Conservation (phyloP, 345 rosid species). For the Lepidium sativum region DNA sequence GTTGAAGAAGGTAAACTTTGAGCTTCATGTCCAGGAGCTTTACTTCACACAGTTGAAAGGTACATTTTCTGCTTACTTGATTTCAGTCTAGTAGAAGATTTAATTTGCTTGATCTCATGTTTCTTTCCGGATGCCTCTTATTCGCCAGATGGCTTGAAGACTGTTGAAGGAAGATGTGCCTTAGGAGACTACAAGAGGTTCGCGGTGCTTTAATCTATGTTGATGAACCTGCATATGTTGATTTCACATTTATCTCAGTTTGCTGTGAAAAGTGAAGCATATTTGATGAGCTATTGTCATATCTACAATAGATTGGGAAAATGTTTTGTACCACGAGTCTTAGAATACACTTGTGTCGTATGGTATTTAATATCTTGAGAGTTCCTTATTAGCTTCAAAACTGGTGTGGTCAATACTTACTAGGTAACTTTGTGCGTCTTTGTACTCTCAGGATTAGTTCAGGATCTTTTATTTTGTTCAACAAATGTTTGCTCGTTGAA, state of each 20-base stretch:
- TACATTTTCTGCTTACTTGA: conserved; percentile 8
- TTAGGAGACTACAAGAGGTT: conserved; percentile 56
- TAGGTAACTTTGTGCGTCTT: neutral
- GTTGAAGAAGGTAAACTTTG: conserved; percentile 43
- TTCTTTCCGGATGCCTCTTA: neutral
- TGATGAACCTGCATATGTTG: neutral
- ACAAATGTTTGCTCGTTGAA: conserved; percentile 54
- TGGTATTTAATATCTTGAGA: neutral
- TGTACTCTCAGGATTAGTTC: conserved; percentile 41
- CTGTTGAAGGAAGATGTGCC: conserved; percentile 82
- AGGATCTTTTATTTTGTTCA: conserved; percentile 50
- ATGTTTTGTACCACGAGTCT: neutral
- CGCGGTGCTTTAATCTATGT: neutral
- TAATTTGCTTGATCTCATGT: neutral
- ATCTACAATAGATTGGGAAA: neutral
- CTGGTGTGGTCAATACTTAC: neutral
- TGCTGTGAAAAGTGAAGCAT: neutral
- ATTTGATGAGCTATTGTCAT: neutral
- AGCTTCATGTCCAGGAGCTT: conserved; percentile 72
- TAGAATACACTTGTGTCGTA: neutral
- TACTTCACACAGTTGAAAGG: conserved; percentile 63
- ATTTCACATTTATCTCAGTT: neutral
- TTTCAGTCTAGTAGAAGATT: neutral
- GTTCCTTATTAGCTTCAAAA: neutral
- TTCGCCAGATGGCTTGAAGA: conserved; percentile 57